A percentile compares a stretch with the other conserved stretches of the same genome.
phyloP scores from a whole-genome alignment of 352 stramenopile genomes.

The Globisporangium orthogonon region DNA sequence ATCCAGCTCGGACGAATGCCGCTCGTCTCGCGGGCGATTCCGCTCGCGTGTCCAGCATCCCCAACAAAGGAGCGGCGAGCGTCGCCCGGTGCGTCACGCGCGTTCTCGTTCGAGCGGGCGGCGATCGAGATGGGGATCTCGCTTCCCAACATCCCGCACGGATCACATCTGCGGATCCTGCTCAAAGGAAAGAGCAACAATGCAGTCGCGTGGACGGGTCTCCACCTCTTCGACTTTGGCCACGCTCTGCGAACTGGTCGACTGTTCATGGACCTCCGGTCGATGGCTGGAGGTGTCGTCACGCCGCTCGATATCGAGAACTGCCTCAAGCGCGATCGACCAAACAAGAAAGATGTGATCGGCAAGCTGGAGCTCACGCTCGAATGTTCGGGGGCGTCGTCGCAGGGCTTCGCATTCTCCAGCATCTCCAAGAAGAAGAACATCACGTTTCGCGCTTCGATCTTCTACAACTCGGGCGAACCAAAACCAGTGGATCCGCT shows the following conservation, averaged over 20 bases:
- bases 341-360: conserved; percentile 25
- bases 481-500: background rate
- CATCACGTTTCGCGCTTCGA: conserved; percentile 63
- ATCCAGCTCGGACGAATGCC: conserved; percentile 25
- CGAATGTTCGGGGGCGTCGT: conserved; percentile 31
- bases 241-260: conserved; percentile 54
- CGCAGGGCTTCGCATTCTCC: conserved; percentile 54
- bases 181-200: conserved; percentile 36
- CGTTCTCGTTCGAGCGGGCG: conserved; percentile 4
- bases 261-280: conserved; percentile 26
- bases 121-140: conserved; percentile 19
- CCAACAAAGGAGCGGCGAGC: conserved; percentile 19
- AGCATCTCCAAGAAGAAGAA: conserved; percentile 41
- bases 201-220: conserved; percentile 48
- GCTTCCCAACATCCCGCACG: conserved; percentile 67
- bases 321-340: conserved; percentile 32
- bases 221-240: conserved; percentile 81
- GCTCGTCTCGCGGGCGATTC: conserved; percentile 14
- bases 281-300: conserved; percentile 22
- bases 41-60: conserved; percentile 5
- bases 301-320: conserved; percentile 75
- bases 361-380: conserved; percentile 40
- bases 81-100: conserved; percentile 3
- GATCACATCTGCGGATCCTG: conserved; percentile 60
- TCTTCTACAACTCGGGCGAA: conserved; percentile 40